Conservation (phyloP, 192 early-diverging fungal genomes). For the Umbelopsis sp. region DNA sequence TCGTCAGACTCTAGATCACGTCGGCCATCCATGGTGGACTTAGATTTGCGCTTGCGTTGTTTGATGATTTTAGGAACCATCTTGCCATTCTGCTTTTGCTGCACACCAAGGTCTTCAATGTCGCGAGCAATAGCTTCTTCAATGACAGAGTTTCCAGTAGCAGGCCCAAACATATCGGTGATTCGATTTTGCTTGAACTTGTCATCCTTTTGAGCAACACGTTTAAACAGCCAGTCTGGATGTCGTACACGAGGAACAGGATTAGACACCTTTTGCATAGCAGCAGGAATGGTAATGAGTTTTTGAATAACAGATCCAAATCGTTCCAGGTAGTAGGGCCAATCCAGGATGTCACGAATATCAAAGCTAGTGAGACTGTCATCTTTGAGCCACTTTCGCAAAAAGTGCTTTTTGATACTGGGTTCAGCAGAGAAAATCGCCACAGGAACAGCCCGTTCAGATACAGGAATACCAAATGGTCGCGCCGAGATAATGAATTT, state of each 20-base stretch:
- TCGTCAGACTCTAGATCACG: constrained; percentile 33
- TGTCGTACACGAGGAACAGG: constrained; percentile 91
- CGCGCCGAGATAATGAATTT: constrained; percentile 91
- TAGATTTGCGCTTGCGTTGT: constrained; percentile 20
- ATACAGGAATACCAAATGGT: constrained; percentile 83
- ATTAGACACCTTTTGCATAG: constrained; percentile 92
- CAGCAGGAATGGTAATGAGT: constrained; percentile 97
- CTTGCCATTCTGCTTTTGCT: neutral
- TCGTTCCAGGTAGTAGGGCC: constrained; percentile 96
- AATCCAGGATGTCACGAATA: constrained; percentile 92
- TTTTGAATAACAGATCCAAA: constrained; percentile 96
- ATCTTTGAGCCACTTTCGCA: constrained; percentile 94
- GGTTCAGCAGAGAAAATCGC: constrained; percentile 91
- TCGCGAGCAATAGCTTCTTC: constrained; percentile 34
- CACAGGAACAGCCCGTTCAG: constrained; percentile 93
- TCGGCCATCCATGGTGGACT: neutral
- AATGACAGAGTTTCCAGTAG: neutral
- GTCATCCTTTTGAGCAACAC: constrained; percentile 75
- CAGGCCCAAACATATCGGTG: constrained; percentile 77
- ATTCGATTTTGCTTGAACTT: constrained; percentile 82
- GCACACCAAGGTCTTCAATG: constrained; percentile 60
- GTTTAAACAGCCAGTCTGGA: constrained; percentile 93
- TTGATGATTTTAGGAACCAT: constrained; percentile 17
- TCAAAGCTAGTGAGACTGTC: constrained; percentile 71
- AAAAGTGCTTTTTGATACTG: constrained; percentile 72